Percentiles rank a stretch among this genome's conserved stretches.
Evolutionary conservation across 495 filamentous ascomycete genomes (phyloP).

Genomic region (Physcia stellaris): DNA sequence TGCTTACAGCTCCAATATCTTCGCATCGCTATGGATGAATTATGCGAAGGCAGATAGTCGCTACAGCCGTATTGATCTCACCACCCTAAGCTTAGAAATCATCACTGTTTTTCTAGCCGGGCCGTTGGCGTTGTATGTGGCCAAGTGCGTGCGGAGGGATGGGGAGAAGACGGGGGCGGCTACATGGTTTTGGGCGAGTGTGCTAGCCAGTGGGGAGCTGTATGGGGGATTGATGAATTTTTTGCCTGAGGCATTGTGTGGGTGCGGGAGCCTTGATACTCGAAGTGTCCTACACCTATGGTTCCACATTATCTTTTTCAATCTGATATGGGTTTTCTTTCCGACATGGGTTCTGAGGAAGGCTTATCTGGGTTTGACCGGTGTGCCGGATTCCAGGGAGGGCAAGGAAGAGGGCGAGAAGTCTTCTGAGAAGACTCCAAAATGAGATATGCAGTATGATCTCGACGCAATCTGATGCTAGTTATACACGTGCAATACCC

Average conservation of each 20-base stretch:
- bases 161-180: constrained; percentile 32
- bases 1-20: constrained; percentile 47
- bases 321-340: constrained; percentile 69
- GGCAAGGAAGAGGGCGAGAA: too few species aligned
- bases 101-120: constrained; percentile 72
- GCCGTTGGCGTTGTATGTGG: constrained; percentile 55
- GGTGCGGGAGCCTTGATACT: constrained; percentile 59
- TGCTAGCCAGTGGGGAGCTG: constrained; percentile 82
- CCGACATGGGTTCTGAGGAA: constrained; percentile 3
- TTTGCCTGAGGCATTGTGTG: constrained; percentile 80
- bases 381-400: too few species aligned
- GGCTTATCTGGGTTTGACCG: too few species aligned
- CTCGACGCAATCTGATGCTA: too few species aligned
- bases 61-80: constrained; percentile 69
- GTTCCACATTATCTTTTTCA: constrained; percentile 87
- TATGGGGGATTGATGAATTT: constrained; percentile 98
- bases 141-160: constrained; percentile 41
- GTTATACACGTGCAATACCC: too few species aligned
- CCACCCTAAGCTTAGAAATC: constrained; percentile 69
- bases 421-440: too few species aligned
- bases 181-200: constrained; percentile 53
- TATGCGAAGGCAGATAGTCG: constrained; percentile 81
- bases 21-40: constrained; percentile 73
- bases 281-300: constrained; percentile 75
- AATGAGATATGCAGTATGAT: too few species aligned